Evolutionary conservation across 2,329 filamentous ascomycete genomes (phyloP).

Genomic region (Phyllosticta paracitricarpa): DNA sequence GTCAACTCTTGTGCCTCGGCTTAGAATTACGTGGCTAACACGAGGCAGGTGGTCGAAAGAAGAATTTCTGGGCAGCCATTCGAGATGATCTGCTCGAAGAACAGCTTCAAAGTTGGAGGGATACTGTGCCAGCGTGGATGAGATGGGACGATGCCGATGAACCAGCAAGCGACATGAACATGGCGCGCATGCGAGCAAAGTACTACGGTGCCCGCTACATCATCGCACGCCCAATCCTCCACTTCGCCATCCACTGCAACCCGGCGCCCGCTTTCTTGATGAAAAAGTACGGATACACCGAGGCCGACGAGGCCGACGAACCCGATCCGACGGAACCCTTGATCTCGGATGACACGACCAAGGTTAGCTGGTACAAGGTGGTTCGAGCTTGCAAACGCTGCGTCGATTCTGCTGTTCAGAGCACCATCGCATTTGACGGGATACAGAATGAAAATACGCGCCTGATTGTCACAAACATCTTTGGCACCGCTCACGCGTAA

Average conservation of each 20-base stretch:
- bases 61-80: constrained; percentile 24
- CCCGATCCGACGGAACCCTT: neutral
- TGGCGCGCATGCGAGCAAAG: constrained; percentile 78
- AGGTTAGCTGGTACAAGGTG: constrained; percentile 6
- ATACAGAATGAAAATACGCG: constrained; percentile 50
- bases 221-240: constrained; percentile 70
- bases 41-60: constrained; percentile 17
- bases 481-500: constrained; percentile 93
- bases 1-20: constrained; percentile 23
- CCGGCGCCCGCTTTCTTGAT: constrained; percentile 22
- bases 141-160: constrained; percentile 57
- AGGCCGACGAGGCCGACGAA: neutral
- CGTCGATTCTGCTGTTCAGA: constrained; percentile 60
- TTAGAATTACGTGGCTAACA: constrained; percentile 13
- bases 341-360: constrained; percentile 1
- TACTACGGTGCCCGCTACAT: constrained; percentile 91
- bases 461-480: constrained; percentile 87
- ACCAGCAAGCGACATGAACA: constrained; percentile 66
- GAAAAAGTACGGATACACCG: constrained; percentile 10
- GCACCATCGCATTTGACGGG: constrained; percentile 69
- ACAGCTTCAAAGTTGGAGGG: constrained; percentile 34
- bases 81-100: constrained; percentile 35
- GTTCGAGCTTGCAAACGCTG: constrained; percentile 21
- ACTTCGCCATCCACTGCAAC: constrained; percentile 47
- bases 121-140: constrained; percentile 42